These are phyloP conservation scores for Fusarium sp. DNA, from an alignment of 2,329 filamentous ascomycete genomes.

Conservation along the genomic window DNA sequence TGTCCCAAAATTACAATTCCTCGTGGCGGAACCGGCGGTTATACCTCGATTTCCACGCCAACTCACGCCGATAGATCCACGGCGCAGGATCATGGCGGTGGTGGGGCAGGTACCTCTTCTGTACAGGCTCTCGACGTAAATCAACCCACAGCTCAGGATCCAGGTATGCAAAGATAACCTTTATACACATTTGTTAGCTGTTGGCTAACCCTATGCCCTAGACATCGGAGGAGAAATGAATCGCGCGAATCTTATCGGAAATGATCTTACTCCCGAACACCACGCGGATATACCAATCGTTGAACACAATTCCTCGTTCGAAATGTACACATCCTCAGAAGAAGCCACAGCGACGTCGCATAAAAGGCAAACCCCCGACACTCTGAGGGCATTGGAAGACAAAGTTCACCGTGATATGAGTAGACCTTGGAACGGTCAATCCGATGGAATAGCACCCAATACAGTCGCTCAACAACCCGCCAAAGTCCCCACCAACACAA, in stretches of 20 bases:
- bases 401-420: background rate
- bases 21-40: background rate
- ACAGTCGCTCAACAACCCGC: background rate
- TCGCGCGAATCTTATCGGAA: too few species aligned
- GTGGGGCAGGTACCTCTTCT: background rate
- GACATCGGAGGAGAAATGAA: background rate
- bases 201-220: background rate
- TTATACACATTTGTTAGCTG: background rate
- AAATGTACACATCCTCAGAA: background rate
- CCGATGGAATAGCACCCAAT: background rate
- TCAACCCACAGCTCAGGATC: background rate
- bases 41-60: background rate
- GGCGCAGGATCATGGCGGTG: background rate
- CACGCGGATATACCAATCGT: background rate
- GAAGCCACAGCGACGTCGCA: background rate
- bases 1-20: background rate
- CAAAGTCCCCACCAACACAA: accelerated
- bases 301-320: background rate
- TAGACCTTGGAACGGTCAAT: background rate
- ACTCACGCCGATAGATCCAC: background rate
- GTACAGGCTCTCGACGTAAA: background rate
- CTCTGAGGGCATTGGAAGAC: background rate
- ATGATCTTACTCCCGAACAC: background rate
- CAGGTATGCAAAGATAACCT: background rate
- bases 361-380: background rate